Base-by-base conservation (phyloP, 2,329 filamentous ascomycete genomes). In the Aspergillus quadricinctus region DNA sequence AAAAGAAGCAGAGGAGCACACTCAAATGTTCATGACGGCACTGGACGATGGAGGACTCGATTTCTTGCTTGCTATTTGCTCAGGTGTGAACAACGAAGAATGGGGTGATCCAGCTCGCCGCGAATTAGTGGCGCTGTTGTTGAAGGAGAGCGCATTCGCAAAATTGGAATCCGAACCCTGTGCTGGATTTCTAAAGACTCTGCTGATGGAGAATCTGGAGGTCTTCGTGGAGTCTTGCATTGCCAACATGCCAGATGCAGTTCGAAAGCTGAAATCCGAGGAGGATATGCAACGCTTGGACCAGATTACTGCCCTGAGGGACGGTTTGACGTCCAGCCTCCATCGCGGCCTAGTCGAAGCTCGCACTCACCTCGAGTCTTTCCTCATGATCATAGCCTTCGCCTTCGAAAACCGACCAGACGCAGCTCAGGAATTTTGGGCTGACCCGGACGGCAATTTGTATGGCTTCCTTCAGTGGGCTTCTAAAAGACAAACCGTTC, bases 381-480 rank as follows among this genome's bases (percentile, higher is more conserved):
- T 99, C 72, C 81, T 99, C 54, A 83, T 97, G 61, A 87, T 97
- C 59, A 93, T 97, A 58, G 89, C 94, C 3, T 96, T 94, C 69
- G 85, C 92, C 4, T 99, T 93, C 68, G 90, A 97, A 67, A 86
- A 88, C 29, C 88, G 92, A 37, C 84, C 89, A 17, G 90, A 96
- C 52, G 88, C 91, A 27, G 90, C 92, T 9, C 85, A 90, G 67
- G 88, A 87, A 48, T 97, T 97, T 64, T 99, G 94, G 94, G 83
- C 84, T 31, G 92, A 97, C 68, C 86, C 89, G 1, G 94, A 99
- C 66, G 92, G 92, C 68, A 96, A 97, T 64, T 79, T 99, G 31
- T 90, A 92, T 60, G 94, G 94, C 0, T 99, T 99, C 70, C 82
- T 99, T 70, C 90, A 96, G 61, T 99, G 94, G 94, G 90, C 92